These are phyloP conservation scores for Sphaerostilbella broomeana DNA, from an alignment of 2,329 filamentous ascomycete genomes.

Conservation along the genomic window DNA sequence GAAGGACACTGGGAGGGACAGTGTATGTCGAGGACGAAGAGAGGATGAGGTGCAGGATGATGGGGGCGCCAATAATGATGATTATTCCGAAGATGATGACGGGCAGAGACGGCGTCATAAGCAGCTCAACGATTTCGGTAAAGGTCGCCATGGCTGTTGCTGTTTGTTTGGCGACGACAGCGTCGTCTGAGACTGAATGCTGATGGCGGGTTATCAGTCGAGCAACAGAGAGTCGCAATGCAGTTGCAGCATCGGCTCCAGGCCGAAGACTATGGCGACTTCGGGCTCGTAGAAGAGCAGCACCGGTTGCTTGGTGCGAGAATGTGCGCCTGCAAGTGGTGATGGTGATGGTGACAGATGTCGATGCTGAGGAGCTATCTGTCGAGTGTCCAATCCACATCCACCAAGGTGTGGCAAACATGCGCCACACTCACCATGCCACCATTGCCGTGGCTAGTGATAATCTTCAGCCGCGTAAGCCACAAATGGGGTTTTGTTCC, in stretches of 20 bases:
- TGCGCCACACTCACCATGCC: too few relatives aligned
- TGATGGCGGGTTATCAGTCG: not conserved
- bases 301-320: too few relatives aligned
- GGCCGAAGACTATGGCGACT: too few relatives aligned
- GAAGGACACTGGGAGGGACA: constrained; percentile 67
- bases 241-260: not conserved
- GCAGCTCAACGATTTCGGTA: constrained; percentile 39
- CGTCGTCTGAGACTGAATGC: not conserved
- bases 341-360: too few relatives aligned
- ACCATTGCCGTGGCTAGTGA: too few relatives aligned
- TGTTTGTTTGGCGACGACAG: constrained; percentile 9
- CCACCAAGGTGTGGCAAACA: too few relatives aligned
- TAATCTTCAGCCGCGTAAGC: too few relatives aligned
- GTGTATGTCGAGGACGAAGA: constrained; percentile 60
- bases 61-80: constrained; percentile 64
- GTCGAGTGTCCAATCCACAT: too few relatives aligned
- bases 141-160: constrained; percentile 32
- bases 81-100: constrained; percentile 62
- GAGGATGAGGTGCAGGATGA: constrained; percentile 71
- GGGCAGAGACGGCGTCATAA: constrained; percentile 53
- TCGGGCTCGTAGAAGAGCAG: too few relatives aligned
- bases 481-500: too few relatives aligned
- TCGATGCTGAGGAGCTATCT: too few relatives aligned
- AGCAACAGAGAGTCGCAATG: not conserved
- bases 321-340: too few relatives aligned